phyloP scores from a whole-genome alignment of 805 yeast species.

The Hanseniaspora thailandica region DNA sequence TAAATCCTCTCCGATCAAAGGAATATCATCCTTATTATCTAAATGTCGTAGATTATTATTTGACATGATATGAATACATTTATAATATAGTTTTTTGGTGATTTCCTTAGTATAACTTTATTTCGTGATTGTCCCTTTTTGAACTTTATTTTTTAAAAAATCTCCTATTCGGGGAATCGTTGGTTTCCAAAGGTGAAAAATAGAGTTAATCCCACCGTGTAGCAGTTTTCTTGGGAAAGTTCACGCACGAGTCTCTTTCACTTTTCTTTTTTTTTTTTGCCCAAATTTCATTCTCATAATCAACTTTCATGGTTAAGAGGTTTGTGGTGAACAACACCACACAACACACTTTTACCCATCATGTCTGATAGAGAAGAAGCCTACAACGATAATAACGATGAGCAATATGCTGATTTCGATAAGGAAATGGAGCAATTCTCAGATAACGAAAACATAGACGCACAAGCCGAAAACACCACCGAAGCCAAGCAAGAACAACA shows the following conservation, averaged over 20 bases:
- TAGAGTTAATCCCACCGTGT: not conserved
- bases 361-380: slow-evolving; percentile 51
- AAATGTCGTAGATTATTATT: not conserved
- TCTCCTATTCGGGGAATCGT: not conserved
- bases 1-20: not conserved
- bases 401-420: slow-evolving; percentile 68
- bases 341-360: not conserved
- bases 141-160: not conserved
- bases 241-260: not conserved
- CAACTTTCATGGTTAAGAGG: too few species aligned
- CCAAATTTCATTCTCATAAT: not conserved
- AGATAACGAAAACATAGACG: slow-evolving; percentile 47
- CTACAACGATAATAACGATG: slow-evolving; percentile 54
- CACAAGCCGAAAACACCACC: slow-evolving; percentile 25
- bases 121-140: not conserved
- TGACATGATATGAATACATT: not conserved
- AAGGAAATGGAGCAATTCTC: slow-evolving; percentile 58
- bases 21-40: not conserved
- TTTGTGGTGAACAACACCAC: too few species aligned
- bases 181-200: too few species aligned
- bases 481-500: slow-evolving; percentile 28
- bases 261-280: not conserved
- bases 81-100: not conserved
- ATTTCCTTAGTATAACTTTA: too few species aligned
- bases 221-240: not conserved